These are phyloP conservation scores for Monosporozyma yasuniensis DNA, from an alignment of 805 yeast species.

Conservation along the genomic window DNA sequence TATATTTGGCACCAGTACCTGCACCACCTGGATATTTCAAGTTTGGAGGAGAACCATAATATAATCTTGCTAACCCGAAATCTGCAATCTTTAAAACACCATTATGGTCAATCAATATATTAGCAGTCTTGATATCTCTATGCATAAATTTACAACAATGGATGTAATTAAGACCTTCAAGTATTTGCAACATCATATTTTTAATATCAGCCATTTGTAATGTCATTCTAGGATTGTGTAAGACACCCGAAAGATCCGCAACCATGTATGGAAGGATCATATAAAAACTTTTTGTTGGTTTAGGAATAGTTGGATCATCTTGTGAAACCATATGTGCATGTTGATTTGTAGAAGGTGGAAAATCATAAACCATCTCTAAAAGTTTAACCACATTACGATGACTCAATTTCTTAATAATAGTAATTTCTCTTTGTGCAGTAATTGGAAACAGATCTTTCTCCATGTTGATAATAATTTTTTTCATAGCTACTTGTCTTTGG, in stretches of 20 bases:
- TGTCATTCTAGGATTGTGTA: constrained; percentile 65
- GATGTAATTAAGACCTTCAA: constrained; percentile 72
- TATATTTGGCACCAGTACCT: constrained; percentile 35
- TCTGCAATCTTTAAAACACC: constrained; percentile 89
- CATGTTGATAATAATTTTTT: constrained; percentile 57
- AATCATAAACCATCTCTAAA: constrained; percentile 65
- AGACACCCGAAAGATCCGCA: constrained; percentile 80
- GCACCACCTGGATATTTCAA: constrained; percentile 39
- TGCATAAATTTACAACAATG: constrained; percentile 55
- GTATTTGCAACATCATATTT: constrained; percentile 68
- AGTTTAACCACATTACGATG: constrained; percentile 70
- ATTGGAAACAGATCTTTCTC: constrained; percentile 65
- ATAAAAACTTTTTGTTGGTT: constrained; percentile 41
- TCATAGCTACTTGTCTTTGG: constrained; percentile 69
- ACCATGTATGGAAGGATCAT: constrained; percentile 92
- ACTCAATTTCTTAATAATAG: constrained; percentile 59
- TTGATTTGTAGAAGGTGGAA: constrained; percentile 22
- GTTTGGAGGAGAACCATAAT: constrained; percentile 53
- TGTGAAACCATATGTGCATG: not conserved
- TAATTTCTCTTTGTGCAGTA: constrained; percentile 88
- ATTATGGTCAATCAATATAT: constrained; percentile 63
- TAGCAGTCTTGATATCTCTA: constrained; percentile 95
- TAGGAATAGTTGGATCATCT: not conserved
- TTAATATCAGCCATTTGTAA: constrained; percentile 65
- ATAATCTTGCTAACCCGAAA: constrained; percentile 83